These are phyloP conservation scores for Aspergillus biplanus DNA, from an alignment of 495 filamentous ascomycete genomes.

Conservation along the genomic window DNA sequence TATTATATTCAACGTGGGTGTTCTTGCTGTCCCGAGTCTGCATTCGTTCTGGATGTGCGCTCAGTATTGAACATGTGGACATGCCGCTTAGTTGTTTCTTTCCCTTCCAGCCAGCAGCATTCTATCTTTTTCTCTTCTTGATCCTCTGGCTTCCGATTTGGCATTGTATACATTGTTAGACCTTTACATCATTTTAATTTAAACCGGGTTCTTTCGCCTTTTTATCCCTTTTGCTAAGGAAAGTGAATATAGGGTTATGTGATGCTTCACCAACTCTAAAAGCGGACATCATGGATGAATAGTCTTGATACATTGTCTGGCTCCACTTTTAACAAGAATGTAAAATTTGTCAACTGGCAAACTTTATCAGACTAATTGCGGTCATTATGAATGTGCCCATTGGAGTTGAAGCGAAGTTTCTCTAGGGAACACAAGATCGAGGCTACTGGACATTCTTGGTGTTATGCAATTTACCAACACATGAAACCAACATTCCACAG, in stretches of 20 bases:
- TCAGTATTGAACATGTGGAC: constrained; percentile 6
- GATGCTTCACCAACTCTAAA: not conserved
- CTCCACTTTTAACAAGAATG: no score
- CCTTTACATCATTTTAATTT: constrained; percentile 24
- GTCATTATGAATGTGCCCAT: no score
- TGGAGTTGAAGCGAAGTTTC: not conserved
- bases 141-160: not conserved
- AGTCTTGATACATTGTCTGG: no score
- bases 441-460: not conserved
- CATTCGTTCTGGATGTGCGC: not conserved
- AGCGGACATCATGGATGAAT: no score
- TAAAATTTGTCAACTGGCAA: no score
- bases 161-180: constrained; percentile 25
- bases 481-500: constrained; percentile 19
- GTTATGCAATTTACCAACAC: constrained; percentile 1
- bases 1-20: constrained; percentile 16
- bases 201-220: constrained; percentile 7
- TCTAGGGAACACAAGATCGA: constrained; percentile 1
- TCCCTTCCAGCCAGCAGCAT: constrained; percentile 7
- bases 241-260: constrained; percentile 11
- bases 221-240: constrained; percentile 1
- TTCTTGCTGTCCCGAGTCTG: not conserved
- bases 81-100: not conserved
- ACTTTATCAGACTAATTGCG: no score
- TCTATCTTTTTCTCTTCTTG: not conserved